phyloP scores from a whole-genome alignment of 495 filamentous ascomycete genomes.

The Saxophila tyrrhenica region DNA sequence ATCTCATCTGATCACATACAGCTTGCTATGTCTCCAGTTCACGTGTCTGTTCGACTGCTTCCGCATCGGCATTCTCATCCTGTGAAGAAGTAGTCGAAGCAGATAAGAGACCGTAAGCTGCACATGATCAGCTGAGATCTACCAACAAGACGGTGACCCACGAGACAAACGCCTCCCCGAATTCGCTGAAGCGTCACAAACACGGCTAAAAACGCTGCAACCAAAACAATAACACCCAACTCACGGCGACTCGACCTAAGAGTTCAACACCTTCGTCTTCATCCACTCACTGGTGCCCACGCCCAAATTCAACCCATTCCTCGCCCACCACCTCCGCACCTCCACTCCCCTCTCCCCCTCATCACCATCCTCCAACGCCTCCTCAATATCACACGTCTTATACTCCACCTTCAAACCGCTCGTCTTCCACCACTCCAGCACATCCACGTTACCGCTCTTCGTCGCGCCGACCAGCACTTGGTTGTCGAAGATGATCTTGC shows the following conservation, averaged over 20 bases:
- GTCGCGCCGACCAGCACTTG: slow-evolving; percentile 82
- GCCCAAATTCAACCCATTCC: slow-evolving; percentile 76
- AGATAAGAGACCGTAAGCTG: no score
- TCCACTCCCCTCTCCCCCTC: slow-evolving; percentile 38
- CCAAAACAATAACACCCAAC: not conserved
- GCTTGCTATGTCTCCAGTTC: no score
- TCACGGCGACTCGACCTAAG: slow-evolving; percentile 20
- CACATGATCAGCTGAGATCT: no score
- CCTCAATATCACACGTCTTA: slow-evolving; percentile 90
- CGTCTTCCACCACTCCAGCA: slow-evolving; percentile 84
- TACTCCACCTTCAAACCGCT: slow-evolving; percentile 74
- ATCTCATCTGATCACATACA: no score
- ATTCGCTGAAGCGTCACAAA: not conserved
- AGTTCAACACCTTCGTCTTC: slow-evolving; percentile 51
- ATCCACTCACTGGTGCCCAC: slow-evolving; percentile 89
- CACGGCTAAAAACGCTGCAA: not conserved
- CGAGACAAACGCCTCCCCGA: not conserved
- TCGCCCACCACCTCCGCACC: slow-evolving; percentile 80
- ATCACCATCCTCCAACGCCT: slow-evolving; percentile 75
- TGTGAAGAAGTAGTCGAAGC: no score
- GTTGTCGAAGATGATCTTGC: slow-evolving; percentile 79
- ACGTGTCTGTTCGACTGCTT: no score
- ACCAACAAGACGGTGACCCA: no score
- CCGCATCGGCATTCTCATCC: no score
- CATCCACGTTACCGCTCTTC: slow-evolving; percentile 69